Percentiles rank a stretch among this genome's conserved stretches.
Evolutionary conservation across 305 asterid genomes (phyloP).

Genomic region (Solanum aculeatissimum): DNA sequence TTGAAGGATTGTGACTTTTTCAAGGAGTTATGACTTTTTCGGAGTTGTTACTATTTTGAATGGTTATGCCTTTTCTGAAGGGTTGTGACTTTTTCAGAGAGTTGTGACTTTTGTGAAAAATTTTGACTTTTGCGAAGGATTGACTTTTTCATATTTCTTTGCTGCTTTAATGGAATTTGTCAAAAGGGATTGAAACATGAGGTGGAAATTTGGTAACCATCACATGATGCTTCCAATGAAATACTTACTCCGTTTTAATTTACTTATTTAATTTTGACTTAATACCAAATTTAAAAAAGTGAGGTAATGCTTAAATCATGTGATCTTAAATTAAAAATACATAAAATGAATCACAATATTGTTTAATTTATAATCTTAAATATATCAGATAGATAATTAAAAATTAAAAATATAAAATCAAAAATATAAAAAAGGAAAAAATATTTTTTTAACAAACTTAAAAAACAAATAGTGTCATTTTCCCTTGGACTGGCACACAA

Average conservation of each 20-base stretch:
- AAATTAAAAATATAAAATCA: too few relatives aligned
- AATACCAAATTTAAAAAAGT: not conserved
- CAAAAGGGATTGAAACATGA: not conserved
- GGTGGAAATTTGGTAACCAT: not conserved
- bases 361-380: not conserved
- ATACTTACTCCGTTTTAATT: accelerated
- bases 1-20: too few relatives aligned
- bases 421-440: not conserved
- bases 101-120: too few relatives aligned
- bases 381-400: not conserved
- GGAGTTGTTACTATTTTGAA: too few relatives aligned
- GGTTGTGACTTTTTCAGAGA: too few relatives aligned
- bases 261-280: not conserved
- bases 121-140: too few relatives aligned
- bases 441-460: not conserved
- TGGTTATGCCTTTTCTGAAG: too few relatives aligned
- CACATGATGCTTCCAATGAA: not conserved
- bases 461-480: not conserved
- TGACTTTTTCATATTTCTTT: not conserved
- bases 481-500: not conserved
- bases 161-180: not conserved
- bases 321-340: too few relatives aligned
- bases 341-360: too few relatives aligned
- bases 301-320: too few relatives aligned
- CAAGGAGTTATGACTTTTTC: too few relatives aligned